These are phyloP conservation scores for Mortierella sp. DNA, from an alignment of 371 early-diverging fungal genomes.

Conservation along the genomic window DNA sequence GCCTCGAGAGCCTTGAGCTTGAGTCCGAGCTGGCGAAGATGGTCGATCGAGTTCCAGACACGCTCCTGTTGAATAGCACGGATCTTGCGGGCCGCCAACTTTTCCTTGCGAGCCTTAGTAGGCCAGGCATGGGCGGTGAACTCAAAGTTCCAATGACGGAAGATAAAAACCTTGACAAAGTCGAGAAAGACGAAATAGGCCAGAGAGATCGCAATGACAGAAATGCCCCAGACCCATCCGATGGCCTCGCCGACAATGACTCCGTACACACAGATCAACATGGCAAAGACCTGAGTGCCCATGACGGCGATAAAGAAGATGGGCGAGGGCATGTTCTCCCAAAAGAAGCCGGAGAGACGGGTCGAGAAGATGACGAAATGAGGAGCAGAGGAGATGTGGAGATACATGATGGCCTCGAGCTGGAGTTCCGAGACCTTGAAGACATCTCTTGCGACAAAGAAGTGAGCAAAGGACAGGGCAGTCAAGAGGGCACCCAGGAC, in stretches of 20 bases:
- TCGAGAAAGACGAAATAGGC: slow-evolving; percentile 80
- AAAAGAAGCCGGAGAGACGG: slow-evolving; percentile 87
- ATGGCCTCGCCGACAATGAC: slow-evolving; percentile 62
- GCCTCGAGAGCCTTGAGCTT: slow-evolving; percentile 45
- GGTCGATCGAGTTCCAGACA: slow-evolving; percentile 33
- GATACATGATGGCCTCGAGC: slow-evolving; percentile 84
- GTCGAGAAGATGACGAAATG: slow-evolving; percentile 97
- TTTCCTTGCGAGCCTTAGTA: slow-evolving; percentile 69
- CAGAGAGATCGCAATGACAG: slow-evolving; percentile 68
- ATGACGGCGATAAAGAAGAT: slow-evolving; percentile 86
- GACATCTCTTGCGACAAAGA: slow-evolving; percentile 62
- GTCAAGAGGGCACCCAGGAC: slow-evolving; percentile 77
- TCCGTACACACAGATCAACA: slow-evolving; percentile 89
- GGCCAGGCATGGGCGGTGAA: slow-evolving; percentile 82
- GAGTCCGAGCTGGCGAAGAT: slow-evolving; percentile 44
- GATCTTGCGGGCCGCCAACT: slow-evolving; percentile 66
- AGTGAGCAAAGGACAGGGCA: slow-evolving; percentile 80
- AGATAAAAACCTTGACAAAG: slow-evolving; percentile 80
- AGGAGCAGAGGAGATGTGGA: slow-evolving; percentile 89
- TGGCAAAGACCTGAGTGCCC: slow-evolving; percentile 94
- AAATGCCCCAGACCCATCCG: slow-evolving; percentile 64
- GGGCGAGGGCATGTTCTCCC: slow-evolving; percentile 86
- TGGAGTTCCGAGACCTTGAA: slow-evolving; percentile 23
- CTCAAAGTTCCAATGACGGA: slow-evolving; percentile 78
- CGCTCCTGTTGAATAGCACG: slow-evolving; percentile 56